phyloP scores from a whole-genome alignment of 371 early-diverging fungal genomes.

The Massospora cicadina region DNA sequence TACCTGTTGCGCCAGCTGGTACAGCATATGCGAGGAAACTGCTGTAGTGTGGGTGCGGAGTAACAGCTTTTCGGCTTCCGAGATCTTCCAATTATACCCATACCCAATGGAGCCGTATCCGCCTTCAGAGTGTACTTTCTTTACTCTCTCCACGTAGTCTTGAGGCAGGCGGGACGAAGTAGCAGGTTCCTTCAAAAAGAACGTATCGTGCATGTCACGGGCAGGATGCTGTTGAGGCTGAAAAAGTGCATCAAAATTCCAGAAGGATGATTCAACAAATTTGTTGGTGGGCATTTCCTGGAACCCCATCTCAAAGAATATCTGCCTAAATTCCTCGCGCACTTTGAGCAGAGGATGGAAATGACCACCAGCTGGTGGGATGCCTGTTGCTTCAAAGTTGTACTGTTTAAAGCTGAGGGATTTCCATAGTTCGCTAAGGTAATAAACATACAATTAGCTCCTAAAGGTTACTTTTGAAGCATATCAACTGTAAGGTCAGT shows the following conservation, averaged over 20 bases:
- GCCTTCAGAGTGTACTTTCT: constrained; percentile 83
- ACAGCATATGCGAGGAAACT: constrained; percentile 84
- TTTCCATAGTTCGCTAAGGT: constrained; percentile 75
- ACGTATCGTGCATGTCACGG: constrained; percentile 98
- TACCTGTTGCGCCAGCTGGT: constrained; percentile 77
- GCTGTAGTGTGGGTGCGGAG: constrained; percentile 99
- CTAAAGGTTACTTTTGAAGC: constrained; percentile 42
- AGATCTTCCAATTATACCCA: constrained; percentile 82
- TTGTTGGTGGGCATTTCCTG: constrained; percentile 98
- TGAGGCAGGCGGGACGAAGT: constrained; percentile 57
- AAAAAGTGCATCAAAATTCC: constrained; percentile 99
- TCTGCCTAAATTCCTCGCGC: constrained; percentile 96
- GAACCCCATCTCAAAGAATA: constrained; percentile 99
- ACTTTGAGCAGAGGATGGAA: constrained; percentile 99
- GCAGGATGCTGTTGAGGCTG: constrained; percentile 99
- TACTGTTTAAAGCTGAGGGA: constrained; percentile 88
- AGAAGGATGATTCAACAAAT: constrained; percentile 98
- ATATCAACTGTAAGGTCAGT: constrained; percentile 95
- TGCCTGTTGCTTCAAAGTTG: constrained; percentile 93
- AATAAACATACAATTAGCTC: constrained; percentile 10
- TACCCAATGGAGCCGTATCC: constrained; percentile 97
- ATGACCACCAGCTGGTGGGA: constrained; percentile 73
- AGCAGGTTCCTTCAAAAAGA: constrained; percentile 89
- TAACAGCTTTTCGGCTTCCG: constrained; percentile 90
- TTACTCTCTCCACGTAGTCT: constrained; percentile 83